Conservation (phyloP, 805 yeast genomes). For the Cyberlindnera saturnus region DNA sequence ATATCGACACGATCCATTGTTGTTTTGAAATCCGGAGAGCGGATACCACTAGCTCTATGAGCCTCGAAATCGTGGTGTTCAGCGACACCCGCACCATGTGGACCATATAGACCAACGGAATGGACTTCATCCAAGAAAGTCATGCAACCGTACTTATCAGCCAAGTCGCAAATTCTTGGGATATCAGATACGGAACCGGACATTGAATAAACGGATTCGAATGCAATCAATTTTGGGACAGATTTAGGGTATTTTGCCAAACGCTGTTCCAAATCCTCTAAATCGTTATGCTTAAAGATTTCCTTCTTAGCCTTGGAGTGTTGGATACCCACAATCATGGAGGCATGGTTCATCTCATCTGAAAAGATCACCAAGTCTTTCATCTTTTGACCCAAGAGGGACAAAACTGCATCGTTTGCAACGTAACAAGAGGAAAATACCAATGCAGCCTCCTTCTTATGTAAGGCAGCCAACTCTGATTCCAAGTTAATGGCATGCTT, state of each 20-base stretch:
- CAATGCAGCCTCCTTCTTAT: slow-evolving; percentile 90
- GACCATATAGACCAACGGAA: slow-evolving; percentile 98
- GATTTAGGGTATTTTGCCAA: slow-evolving; percentile 76
- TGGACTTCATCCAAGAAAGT: slow-evolving; percentile 98
- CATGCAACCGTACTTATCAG: slow-evolving; percentile 95
- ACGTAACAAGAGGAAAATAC: slow-evolving; percentile 95
- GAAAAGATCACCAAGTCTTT: slow-evolving; percentile 87
- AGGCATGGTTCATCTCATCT: slow-evolving; percentile 92
- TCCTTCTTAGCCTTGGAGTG: slow-evolving; percentile 87
- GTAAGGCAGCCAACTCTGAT: slow-evolving; percentile 80
- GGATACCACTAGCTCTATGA: slow-evolving; percentile 64
- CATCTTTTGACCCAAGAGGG: slow-evolving; percentile 85
- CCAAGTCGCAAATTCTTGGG: slow-evolving; percentile 86
- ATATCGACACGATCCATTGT: slow-evolving; percentile 89
- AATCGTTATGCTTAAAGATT: slow-evolving; percentile 86
- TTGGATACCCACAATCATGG: slow-evolving; percentile 93
- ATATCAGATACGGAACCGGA: slow-evolving; percentile 97
- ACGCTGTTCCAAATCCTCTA: slow-evolving; percentile 73
- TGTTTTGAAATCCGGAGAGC: slow-evolving; percentile 45
- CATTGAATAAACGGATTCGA: slow-evolving; percentile 97
- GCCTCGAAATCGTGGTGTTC: slow-evolving; percentile 89
- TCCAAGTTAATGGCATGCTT: slow-evolving; percentile 83
- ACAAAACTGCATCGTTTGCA: slow-evolving; percentile 91
- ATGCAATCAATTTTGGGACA: slow-evolving; percentile 93
- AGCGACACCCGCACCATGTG: slow-evolving; percentile 99